phyloP scores from a whole-genome alignment of 345 rosid genomes.

The rapeseed (Brassica napus) region DNA sequence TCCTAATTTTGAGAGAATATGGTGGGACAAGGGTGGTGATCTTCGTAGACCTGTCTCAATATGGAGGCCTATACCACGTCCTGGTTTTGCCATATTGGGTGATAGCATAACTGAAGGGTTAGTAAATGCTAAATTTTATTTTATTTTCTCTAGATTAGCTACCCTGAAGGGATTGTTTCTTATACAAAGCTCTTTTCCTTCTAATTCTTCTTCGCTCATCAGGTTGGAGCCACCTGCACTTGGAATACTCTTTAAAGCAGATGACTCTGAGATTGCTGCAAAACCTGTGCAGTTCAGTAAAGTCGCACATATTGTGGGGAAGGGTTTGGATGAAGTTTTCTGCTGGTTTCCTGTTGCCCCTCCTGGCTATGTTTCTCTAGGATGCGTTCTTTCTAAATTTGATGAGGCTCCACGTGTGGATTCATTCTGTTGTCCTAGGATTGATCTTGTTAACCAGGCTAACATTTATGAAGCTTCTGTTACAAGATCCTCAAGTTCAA shows the following conservation, averaged over 20 bases:
- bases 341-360: slow-evolving; percentile 99
- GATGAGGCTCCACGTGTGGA: slow-evolving; percentile 70
- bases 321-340: slow-evolving; percentile 86
- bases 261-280: slow-evolving; percentile 76
- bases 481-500: slow-evolving; percentile 77
- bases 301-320: slow-evolving; percentile 82
- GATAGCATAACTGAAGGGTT: slow-evolving; percentile 98
- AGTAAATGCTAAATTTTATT: slow-evolving; percentile 25
- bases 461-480: slow-evolving; percentile 75
- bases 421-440: slow-evolving; percentile 86
- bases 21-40: slow-evolving; percentile 99
- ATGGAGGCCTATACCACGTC: slow-evolving; percentile 86
- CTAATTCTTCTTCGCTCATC: slow-evolving; percentile 37
- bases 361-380: slow-evolving; percentile 91
- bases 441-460: slow-evolving; percentile 87
- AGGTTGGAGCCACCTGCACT: slow-evolving; percentile 94
- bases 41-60: slow-evolving; percentile 83
- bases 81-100: slow-evolving; percentile 79
- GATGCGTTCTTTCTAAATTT: slow-evolving; percentile 79
- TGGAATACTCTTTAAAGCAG: slow-evolving; percentile 78
- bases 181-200: slow-evolving; percentile 17
- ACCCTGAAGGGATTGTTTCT: slow-evolving; percentile 13
- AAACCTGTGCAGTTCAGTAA: slow-evolving; percentile 87
- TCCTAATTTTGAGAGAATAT: slow-evolving; percentile 91
- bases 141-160: neutral